Conservation (phyloP, 805 yeast species). For the Lipomyces japonicus region DNA sequence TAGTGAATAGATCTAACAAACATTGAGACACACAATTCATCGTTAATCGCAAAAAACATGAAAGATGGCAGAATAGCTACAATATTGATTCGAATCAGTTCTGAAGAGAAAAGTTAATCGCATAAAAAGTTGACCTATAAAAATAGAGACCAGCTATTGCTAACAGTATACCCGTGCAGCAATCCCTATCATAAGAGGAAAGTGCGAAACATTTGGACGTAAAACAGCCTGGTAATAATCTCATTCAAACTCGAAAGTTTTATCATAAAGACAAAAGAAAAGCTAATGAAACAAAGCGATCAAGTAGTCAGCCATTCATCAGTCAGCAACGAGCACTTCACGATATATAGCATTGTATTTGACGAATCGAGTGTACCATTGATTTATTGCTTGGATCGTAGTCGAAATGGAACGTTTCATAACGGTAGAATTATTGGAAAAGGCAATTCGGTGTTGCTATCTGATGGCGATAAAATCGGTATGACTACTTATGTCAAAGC, state of each 20-base stretch:
- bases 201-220: slow-evolving; percentile 20
- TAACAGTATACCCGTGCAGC: not conserved
- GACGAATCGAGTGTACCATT: slow-evolving; percentile 27
- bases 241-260: not conserved
- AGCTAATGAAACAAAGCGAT: slow-evolving; percentile 7
- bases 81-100: slow-evolving; percentile 8
- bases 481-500: not conserved
- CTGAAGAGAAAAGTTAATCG: slow-evolving; percentile 12
- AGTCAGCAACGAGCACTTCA: slow-evolving; percentile 27
- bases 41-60: not conserved
- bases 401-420: slow-evolving; percentile 30
- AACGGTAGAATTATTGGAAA: slow-evolving; percentile 26
- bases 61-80: slow-evolving; percentile 8
- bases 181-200: slow-evolving; percentile 5
- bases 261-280: not conserved
- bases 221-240: slow-evolving; percentile 15
- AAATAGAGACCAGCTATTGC: not conserved
- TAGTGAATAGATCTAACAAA: not conserved
- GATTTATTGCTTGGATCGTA: slow-evolving; percentile 29
- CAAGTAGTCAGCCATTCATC: slow-evolving; percentile 22
- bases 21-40: slow-evolving; percentile 1
- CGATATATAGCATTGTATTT: slow-evolving; percentile 25
- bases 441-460: slow-evolving; percentile 19
- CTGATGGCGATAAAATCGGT: slow-evolving; percentile 27
- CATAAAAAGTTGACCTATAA: not conserved